Evolutionary conservation across 2,329 filamentous ascomycete species (phyloP), one percentile per base, ranked within the genome.

Genomic region (Epichloe glyceriae): DNA sequence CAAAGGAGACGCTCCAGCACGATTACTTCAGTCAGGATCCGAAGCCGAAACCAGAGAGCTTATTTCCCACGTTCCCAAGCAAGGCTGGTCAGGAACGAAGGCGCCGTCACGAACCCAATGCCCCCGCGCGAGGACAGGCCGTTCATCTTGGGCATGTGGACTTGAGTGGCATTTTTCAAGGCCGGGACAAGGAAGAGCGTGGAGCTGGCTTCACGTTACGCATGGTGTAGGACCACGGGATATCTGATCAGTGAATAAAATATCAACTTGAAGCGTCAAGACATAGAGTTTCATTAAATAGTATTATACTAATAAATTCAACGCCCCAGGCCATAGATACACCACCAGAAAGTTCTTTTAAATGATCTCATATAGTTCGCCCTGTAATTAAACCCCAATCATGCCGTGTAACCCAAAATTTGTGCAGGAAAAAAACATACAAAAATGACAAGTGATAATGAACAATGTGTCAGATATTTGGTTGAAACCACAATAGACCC

Each of bases 41-140:
- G 1, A 86, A 86, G 54, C 88, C 90, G 1, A 97, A 97, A 70
- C 82, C 85, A 7, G 85, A 88, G 63, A 85, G 85, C 60, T 85
- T 98, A 83, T 97, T 98, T 63, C 93, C 93, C 2, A 97, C 93
- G 0, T 98, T 97, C 64, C 93, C 93, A 0, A 93, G 86, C 60
- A 96, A 95, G 67, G 93, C 93, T 0, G 88, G 89, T 1, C 86
- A 93, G 72, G 93, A 98, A 73, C 85, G 83, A 62, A 74, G 89
- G 58, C 73, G 87, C 56, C 74, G 79, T 38, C 74, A 79, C 53
- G 80, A 82, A 53, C 93, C 93, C 1, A 83, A 89, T 65, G 93
- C 93, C 6, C 93, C 93, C 0, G 79, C 78, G 39, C 74, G 91
- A 34, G 90, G 89, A 0, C 81, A 85, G 52, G 80, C 79, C 2